Conservation (phyloP, 1,139 yeast species). For the Lodderomyces metapsilosis region DNA sequence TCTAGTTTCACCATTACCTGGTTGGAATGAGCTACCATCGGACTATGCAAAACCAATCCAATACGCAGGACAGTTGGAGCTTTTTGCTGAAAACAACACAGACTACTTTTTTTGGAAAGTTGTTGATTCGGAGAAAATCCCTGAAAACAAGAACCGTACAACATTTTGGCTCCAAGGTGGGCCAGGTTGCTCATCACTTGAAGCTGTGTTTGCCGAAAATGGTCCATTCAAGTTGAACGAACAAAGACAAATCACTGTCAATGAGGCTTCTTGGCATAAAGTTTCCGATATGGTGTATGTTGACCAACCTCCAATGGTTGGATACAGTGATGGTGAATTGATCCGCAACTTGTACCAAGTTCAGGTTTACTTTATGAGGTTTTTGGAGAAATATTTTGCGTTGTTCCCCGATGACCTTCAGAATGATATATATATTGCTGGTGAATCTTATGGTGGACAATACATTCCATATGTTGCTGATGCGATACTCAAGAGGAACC, state of each 20-base stretch:
- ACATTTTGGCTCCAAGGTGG: slow-evolving; percentile 94
- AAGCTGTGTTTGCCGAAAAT: slow-evolving; percentile 88
- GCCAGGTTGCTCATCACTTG: slow-evolving; percentile 96
- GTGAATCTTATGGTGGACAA: too few species aligned
- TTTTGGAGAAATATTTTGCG: slow-evolving; percentile 64
- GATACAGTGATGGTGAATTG: slow-evolving; percentile 51
- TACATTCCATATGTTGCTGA: slow-evolving; percentile 89
- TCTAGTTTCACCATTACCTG: too few species aligned
- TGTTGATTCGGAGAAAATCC: slow-evolving; percentile 20
- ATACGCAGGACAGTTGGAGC: too few species aligned
- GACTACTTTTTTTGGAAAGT: slow-evolving; percentile 72
- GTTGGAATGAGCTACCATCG: too few species aligned
- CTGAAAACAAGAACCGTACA: slow-evolving; percentile 28
- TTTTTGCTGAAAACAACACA: too few species aligned
- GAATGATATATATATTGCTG: slow-evolving; percentile 76
- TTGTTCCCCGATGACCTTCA: slow-evolving; percentile 69
- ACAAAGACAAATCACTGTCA: slow-evolving; percentile 39
- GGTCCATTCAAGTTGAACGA: slow-evolving; percentile 75
- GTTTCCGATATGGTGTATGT: slow-evolving; percentile 74
- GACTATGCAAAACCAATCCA: too few species aligned
- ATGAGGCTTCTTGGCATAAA: slow-evolving; percentile 84
- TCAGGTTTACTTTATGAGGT: slow-evolving; percentile 59
- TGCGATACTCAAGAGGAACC: slow-evolving; percentile 53
- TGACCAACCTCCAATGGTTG: slow-evolving; percentile 97
- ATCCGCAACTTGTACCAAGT: slow-evolving; percentile 48